A percentile compares a stretch with the other conserved stretches of the same genome.
Evolutionary conservation across 257 asterid species (phyloP).

Genomic region (Solanum dulcamara): DNA sequence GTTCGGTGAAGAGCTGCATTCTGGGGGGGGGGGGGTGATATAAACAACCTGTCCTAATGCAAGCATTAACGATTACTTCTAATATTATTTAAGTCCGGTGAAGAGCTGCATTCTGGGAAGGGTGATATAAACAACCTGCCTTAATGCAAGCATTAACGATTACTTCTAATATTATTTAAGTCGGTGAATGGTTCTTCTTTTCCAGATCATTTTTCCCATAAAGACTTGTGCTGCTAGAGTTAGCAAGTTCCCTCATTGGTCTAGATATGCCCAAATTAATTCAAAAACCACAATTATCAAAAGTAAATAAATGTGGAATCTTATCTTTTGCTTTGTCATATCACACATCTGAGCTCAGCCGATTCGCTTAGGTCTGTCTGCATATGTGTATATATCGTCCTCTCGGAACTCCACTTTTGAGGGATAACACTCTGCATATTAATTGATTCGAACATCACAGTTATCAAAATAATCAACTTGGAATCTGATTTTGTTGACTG

Average conservation of each 20-base stretch:
- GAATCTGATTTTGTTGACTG: neutral
- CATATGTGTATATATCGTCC: too few relatives aligned
- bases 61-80: neutral
- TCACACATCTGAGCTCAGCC: neutral
- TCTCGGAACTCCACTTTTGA: too few relatives aligned
- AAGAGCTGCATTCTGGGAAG: neutral
- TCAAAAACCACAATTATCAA: too few relatives aligned
- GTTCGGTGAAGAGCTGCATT: neutral
- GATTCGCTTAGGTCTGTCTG: too few relatives aligned
- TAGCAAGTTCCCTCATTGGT: neutral
- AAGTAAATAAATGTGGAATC: too few relatives aligned
- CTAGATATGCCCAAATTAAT: neutral
- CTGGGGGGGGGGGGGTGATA: neutral
- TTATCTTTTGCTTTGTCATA: neutral
- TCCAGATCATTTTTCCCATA: neutral
- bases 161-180: neutral
- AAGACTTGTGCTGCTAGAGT: neutral
- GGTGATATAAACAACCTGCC: neutral
- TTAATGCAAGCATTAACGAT: neutral
- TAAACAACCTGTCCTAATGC: neutral
- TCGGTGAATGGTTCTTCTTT: neutral
- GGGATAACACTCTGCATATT: neutral
- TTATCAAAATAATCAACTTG: neutral
- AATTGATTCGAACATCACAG: neutral
- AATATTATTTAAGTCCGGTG: neutral